Conservation (phyloP, 1,284 basidiomycete species). For the Tylopilus sp. region DNA sequence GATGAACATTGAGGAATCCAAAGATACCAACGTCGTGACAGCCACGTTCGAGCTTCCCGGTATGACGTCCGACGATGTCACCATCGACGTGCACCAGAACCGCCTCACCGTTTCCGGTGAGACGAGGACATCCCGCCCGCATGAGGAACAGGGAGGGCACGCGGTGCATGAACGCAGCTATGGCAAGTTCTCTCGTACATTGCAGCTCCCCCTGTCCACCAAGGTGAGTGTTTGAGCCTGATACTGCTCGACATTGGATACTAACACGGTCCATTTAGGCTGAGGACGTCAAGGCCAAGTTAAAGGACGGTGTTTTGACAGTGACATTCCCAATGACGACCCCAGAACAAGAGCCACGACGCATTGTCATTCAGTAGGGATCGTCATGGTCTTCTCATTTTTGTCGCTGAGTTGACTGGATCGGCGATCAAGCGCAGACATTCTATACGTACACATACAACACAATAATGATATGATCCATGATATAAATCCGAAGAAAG, state of each 20-base stretch:
- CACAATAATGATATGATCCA: too few relatives aligned
- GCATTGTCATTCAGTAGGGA: constrained; percentile 14
- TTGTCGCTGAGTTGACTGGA: too few relatives aligned
- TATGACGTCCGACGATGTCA: constrained; percentile 51
- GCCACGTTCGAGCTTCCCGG: constrained; percentile 59
- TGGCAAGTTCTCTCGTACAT: constrained; percentile 50
- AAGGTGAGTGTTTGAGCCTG: constrained; percentile 37
- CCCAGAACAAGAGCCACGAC: constrained; percentile 5
- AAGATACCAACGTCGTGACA: constrained; percentile 48
- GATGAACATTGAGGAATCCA: constrained; percentile 48
- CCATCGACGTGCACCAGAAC: constrained; percentile 51
- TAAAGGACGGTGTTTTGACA: constrained; percentile 18
- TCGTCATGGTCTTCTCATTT: too few relatives aligned
- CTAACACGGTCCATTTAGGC: not conserved
- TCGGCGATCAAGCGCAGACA: too few relatives aligned
- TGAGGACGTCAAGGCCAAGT: constrained; percentile 16
- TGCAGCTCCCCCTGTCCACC: constrained; percentile 49
- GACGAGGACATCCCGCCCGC: constrained; percentile 34
- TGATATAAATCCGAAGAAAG: too few relatives aligned
- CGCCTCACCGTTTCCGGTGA: constrained; percentile 52
- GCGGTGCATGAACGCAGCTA: constrained; percentile 48
- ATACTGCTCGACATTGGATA: not conserved
- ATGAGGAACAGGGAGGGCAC: constrained; percentile 42
- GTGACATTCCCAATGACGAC: constrained; percentile 9
- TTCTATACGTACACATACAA: too few relatives aligned